Conservation (phyloP, 495 filamentous ascomycete species). For the Penicillium arizonense region DNA sequence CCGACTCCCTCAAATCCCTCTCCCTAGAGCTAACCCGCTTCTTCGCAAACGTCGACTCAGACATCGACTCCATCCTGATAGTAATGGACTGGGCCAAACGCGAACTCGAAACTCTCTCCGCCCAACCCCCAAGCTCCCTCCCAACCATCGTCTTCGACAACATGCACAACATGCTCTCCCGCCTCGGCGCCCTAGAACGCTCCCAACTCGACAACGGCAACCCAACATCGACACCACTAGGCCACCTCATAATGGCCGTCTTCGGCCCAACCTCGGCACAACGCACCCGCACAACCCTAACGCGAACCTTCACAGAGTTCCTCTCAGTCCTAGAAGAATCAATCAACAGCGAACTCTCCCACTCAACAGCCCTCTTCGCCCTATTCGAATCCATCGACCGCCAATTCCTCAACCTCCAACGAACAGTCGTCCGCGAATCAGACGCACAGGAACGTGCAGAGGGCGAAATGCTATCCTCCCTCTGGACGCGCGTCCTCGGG, state of each 20-base stretch:
- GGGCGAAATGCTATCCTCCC: constrained; percentile 72
- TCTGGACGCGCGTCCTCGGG: constrained; percentile 83
- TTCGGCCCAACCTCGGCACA: constrained; percentile 79
- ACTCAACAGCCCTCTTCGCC: constrained; percentile 71
- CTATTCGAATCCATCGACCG: constrained; percentile 86
- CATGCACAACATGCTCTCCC: constrained; percentile 69
- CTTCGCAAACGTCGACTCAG: constrained; percentile 87
- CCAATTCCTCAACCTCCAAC: constrained; percentile 83
- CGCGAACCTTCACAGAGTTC: constrained; percentile 84
- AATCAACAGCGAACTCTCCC: constrained; percentile 76
- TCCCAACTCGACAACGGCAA: constrained; percentile 37
- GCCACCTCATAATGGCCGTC: constrained; percentile 61
- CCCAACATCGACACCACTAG: constrained; percentile 55
- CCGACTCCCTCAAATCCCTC: constrained; percentile 76
- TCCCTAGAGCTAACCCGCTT: constrained; percentile 81
- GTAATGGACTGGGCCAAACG: constrained; percentile 94
- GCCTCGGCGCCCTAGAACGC: constrained; percentile 65
- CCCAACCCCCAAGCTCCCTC: constrained; percentile 51
- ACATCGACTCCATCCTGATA: constrained; percentile 85
- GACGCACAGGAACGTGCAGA: constrained; percentile 76
- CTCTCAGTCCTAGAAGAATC: constrained; percentile 83
- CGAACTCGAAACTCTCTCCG: constrained; percentile 62
- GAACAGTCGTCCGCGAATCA: constrained; percentile 80
- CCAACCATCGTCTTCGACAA: constrained; percentile 72
- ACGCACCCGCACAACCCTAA: constrained; percentile 74